Percentiles rank a stretch among this genome's conserved stretches.
Evolutionary conservation across 208 protist genomes (phyloP).

Genomic region (Leishmania arabica): DNA sequence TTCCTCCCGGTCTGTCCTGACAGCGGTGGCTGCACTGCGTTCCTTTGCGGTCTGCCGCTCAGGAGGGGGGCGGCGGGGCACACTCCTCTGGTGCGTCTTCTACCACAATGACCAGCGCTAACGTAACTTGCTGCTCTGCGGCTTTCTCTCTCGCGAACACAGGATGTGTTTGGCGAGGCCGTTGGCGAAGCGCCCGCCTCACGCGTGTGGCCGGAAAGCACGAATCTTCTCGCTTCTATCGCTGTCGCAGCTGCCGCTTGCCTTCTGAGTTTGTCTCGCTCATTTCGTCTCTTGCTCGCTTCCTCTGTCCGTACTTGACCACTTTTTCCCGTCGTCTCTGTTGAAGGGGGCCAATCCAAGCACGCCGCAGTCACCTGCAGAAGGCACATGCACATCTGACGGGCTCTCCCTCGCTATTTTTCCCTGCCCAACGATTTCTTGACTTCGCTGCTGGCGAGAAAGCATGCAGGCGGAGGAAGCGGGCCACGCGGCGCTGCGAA

Average conservation of each 20-base stretch:
- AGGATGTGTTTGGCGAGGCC: not conserved
- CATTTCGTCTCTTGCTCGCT: not conserved
- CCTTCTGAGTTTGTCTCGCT: not conserved
- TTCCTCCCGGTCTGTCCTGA: not conserved
- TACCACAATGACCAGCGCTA: not conserved
- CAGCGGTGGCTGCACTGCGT: not conserved
- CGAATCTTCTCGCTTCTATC: not conserved
- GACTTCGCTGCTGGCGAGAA: not conserved
- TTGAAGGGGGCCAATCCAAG: not conserved
- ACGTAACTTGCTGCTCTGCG: not conserved
- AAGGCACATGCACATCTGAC: not conserved
- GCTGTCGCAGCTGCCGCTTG: not conserved
- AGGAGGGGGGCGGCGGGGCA: not conserved
- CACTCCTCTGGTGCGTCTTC: not conserved
- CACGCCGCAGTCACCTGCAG: not conserved
- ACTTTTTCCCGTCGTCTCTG: not conserved
- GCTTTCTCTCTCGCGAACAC: not conserved
- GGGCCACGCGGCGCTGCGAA: not conserved
- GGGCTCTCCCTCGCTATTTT: not conserved
- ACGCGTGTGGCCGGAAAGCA: not conserved
- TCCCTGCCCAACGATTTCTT: not conserved
- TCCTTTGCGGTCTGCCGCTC: not conserved
- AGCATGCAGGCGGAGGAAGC: conserved; percentile 18
- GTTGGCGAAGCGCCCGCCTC: not conserved
- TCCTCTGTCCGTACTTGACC: not conserved